Evolutionary conservation across 768 basidiomycete species (phyloP), one percentile per base, ranked within the genome.

Genomic region (Amanita inopinata): DNA sequence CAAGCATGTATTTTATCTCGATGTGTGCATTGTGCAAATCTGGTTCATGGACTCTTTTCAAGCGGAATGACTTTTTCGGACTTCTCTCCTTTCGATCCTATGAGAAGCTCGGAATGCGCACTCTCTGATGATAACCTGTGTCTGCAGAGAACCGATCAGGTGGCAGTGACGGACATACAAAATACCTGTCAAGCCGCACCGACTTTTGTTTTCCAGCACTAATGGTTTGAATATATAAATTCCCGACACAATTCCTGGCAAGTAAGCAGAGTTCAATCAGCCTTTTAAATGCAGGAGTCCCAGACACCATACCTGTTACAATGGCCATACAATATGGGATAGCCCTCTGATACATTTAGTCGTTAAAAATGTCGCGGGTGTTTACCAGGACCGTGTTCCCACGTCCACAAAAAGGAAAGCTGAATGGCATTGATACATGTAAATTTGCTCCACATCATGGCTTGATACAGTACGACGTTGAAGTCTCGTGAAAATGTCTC

Each of bases 201-300:
- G n/a, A 14, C 22, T 28, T 27, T 25, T 38, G 23, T 56, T 52
- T 31, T 59, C 45, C 27, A 55, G 38, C 14, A 71, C 51, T 45
- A 69, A 49, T 3, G 80, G 80, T 51, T 71, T 69, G 61, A 83
- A 83, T 40, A 82, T 76, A 54, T 83, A 82, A 15, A 80, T 54
- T 6, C 81, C 81, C 9, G 81, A 80, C 19, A 67, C 49, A 38
- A 80, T 56, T 22, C 81, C 81, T 83, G 48, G 10, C 38, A 46
- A 14, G 33, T 38, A n/a, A n/a, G n/a, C n/a, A n/a, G n/a, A 15
- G 31, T 34, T 17, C 9, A 25, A 43, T 10, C 19, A 31, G 34
- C 17, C 24, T 42, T 39, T 12, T 19, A n/a, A 33, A 46, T 34
- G 15, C 20, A 27, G 38, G 3, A 30, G 18, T 23, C 23, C 17